Conservation (phyloP, 176 grass and related monocot species). For the barley (Hordeum vulgare) region DNA sequence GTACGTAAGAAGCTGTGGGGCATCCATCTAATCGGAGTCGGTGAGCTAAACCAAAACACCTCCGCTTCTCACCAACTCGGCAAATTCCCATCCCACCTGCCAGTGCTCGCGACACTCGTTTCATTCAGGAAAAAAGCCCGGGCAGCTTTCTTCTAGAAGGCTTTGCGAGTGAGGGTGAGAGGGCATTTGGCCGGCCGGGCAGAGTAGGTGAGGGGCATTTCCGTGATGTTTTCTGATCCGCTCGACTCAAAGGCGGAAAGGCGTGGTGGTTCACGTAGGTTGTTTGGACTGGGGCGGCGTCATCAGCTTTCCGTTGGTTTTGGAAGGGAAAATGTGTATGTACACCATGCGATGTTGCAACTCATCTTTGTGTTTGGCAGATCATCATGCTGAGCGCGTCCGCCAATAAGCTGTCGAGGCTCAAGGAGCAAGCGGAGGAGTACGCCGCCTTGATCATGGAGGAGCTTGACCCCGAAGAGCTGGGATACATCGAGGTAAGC, state of each 20-base stretch:
- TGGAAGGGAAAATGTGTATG: not conserved
- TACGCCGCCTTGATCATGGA: slow-evolving; percentile 98
- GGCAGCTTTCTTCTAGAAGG: slow-evolving; percentile 37
- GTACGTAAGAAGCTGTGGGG: not conserved
- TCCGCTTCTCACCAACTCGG: slow-evolving; percentile 33
- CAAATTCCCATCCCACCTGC: slow-evolving; percentile 31
- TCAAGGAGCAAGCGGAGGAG: slow-evolving; percentile 96
- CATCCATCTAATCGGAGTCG: slow-evolving; percentile 42
- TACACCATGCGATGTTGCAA: not conserved
- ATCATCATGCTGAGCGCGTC: slow-evolving; percentile 98
- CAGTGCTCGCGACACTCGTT: slow-evolving; percentile 26
- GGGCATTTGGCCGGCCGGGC: not conserved
- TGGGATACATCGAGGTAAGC: slow-evolving; percentile 84
- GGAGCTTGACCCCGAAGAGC: slow-evolving; percentile 84
- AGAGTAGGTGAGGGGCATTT: slow-evolving; percentile 77
- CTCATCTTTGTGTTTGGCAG: slow-evolving; percentile 13
- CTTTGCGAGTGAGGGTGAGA: not conserved
- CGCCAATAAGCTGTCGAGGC: slow-evolving; percentile 80
- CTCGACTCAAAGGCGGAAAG: slow-evolving; percentile 5
- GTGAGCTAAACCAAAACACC: slow-evolving; percentile 56
- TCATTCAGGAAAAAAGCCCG: not conserved
- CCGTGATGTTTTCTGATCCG: slow-evolving; percentile 4
- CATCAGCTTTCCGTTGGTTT: not conserved
- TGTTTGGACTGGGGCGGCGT: not conserved
- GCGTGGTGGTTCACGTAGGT: not conserved